Evolutionary conservation across 2,329 filamentous ascomycete species (phyloP), one percentile per base, ranked within the genome.

Genomic region (Leptosphaerulina australis): DNA sequence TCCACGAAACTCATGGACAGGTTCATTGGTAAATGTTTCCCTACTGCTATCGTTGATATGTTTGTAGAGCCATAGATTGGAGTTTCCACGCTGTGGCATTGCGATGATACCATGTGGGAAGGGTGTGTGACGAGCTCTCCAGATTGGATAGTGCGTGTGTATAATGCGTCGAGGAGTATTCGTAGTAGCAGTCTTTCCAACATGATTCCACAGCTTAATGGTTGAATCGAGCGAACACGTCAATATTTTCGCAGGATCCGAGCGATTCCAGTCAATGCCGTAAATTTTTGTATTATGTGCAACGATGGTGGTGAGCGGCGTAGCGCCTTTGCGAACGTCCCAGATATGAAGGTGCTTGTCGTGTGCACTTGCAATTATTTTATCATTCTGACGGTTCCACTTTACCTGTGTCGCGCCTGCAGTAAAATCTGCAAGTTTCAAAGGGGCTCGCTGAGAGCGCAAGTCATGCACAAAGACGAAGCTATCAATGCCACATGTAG

Each of bases 221-320:
- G 88, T 95, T 69, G 88, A 91, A 68, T 97, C 92, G 38, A 97
- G 77, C 1, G 92, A 96, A 72, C 92, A 97, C 2, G 92, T 97
- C 5, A 91, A 85, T 40, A 97, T 79, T 26, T 85, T 86, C 8
- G 84, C 87, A 1, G 84, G 75, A 37, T 86, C 81, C 10, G 87
- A 88, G 41, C 93, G 84, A 67, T 95, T 95, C 93, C 93, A 97
- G 73, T 97, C 93, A 25, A 97, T 80, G 21, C 93, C 93, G 68
- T 97, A 97, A 52, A 97, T 96, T 73, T 96, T 97, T 28, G 91
- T 96, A 24, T 84, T 85, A 65, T 97, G 92, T 0, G 92, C 93
- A 66, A 87, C 86, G 55, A 97, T 95, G 12, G 90, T 93, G 53
- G 86, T 86, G 33, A 97, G 75, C 4, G 92, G 91, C 50, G 85